Evolutionary conservation across 345 rosid species (phyloP), one percentile per base, ranked within the genome.

Genomic region (Cardiospermum halicacabum): DNA sequence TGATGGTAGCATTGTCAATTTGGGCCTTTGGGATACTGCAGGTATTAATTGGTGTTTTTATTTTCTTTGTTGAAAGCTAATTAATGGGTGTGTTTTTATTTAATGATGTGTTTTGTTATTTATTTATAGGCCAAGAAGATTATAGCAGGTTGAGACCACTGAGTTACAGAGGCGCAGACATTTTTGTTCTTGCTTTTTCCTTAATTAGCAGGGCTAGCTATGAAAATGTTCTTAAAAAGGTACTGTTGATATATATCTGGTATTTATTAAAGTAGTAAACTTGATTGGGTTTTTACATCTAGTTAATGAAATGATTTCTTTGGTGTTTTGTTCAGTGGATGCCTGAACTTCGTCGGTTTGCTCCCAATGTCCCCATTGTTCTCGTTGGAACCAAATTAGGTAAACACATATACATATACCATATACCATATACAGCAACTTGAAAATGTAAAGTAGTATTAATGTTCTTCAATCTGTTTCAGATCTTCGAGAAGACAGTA

Each of bases 11-110:
- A 84, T 91, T 57, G 99, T 94, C 28, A 94, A 94, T 72, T 77
- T 94, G 81, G 99, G 99, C 3, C 71, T 91, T n/a, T 94, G 99
- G 99, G 99, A 94, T 59, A 94, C 99, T 74, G 99, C 99, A 73
- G 99, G 99, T 89, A 68, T 53, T 74, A 61, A 11, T n/a, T 7
- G 58, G 68, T 57, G 53, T 22, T 16, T 16, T 65, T 40, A 67
- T 59, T 51, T 40, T 50, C 32, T 5, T 22, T 43, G 40, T 22
- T 13, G 54, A 34, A 45, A 24, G 37, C 53, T 60, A 61, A 22
- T 9, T 19, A 6, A 16, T 13, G 30, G 71, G 53, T n/a, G n/a
- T n/a, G n/a, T n/a, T n/a, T n/a, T n/a, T n/a, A n/a, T n/a, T n/a
- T n/a, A n/a, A n/a, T n/a, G n/a, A n/a, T n/a, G n/a, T n/a, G 7